These are phyloP conservation scores for Plectranthus barbatus DNA, from an alignment of 257 asterid species.

Conservation along the genomic window DNA sequence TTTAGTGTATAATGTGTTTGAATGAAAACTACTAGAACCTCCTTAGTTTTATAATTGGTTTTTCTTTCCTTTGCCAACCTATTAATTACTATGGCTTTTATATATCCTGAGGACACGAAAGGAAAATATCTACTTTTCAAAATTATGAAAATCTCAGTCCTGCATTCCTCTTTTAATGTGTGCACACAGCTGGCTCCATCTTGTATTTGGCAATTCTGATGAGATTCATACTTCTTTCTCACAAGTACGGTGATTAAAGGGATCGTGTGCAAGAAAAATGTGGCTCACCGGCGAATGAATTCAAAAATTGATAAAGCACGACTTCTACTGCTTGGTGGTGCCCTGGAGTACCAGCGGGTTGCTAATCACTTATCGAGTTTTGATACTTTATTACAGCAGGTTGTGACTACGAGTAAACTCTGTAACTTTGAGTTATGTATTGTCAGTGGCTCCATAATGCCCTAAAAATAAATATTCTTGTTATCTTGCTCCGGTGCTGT, in stretches of 20 bases:
- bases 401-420: slow-evolving; percentile 22
- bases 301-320: slow-evolving; percentile 62
- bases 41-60: not conserved
- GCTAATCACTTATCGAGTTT: slow-evolving; percentile 75
- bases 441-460: not conserved
- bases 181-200: not conserved
- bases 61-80: not conserved
- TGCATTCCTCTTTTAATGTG: slow-evolving; percentile 9
- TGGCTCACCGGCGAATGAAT: slow-evolving; percentile 68
- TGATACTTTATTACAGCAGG: slow-evolving; percentile 80
- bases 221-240: slow-evolving; percentile 19
- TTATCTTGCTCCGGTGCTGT: not conserved
- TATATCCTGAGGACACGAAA: not conserved
- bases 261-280: slow-evolving; percentile 76
- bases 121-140: slow-evolving; percentile 5
- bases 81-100: not conserved
- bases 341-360: slow-evolving; percentile 77
- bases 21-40: slow-evolving; percentile 5
- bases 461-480: not conserved
- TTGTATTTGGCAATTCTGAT: slow-evolving; percentile 13
- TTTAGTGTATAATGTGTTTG: not conserved
- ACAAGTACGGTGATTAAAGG: slow-evolving; percentile 60
- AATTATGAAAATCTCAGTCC: not conserved
- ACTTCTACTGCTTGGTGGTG: slow-evolving; percentile 67
- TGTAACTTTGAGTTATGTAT: slow-evolving; percentile 9